phyloP scores from a whole-genome alignment of 306 rosid genomes.

The Amphicarpaea edgeworthii region DNA sequence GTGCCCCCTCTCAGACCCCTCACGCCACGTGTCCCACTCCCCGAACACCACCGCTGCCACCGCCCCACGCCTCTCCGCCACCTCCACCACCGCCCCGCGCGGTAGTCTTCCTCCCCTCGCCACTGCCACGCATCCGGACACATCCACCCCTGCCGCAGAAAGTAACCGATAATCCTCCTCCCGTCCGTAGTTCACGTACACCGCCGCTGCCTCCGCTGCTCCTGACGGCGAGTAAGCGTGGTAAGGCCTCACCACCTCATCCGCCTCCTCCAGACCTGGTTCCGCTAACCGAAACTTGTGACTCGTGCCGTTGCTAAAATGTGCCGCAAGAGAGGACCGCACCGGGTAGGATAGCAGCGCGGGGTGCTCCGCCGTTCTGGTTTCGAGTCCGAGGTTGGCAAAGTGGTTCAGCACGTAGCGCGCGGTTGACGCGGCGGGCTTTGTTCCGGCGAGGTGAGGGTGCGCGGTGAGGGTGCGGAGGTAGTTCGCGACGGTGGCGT shows the following conservation, averaged over 20 bases:
- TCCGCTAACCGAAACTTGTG: constrained; percentile 46
- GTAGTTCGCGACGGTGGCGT: constrained; percentile 62
- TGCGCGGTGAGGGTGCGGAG: constrained; percentile 67
- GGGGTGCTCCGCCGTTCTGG: constrained; percentile 47
- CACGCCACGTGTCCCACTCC: constrained; percentile 50
- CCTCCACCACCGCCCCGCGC: constrained; percentile 56
- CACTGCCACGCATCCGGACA: constrained; percentile 62
- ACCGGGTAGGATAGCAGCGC: constrained; percentile 71
- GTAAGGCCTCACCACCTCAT: constrained; percentile 61
- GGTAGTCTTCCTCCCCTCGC: constrained; percentile 56
- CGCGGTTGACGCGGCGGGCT: constrained; percentile 47
- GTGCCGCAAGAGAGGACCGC: constrained; percentile 60
- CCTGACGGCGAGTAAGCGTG: constrained; percentile 86
- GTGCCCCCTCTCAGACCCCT: constrained; percentile 79
- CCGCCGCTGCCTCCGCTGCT: constrained; percentile 54
- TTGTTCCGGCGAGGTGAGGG: constrained; percentile 80
- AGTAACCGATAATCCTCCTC: constrained; percentile 58
- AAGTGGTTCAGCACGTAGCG: constrained; percentile 57
- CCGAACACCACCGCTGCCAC: constrained; percentile 59
- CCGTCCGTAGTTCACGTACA: constrained; percentile 65
- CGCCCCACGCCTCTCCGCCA: constrained; percentile 63
- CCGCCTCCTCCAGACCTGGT: no score
- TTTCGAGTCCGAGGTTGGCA: constrained; percentile 45
- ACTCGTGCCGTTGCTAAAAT: constrained; percentile 52
- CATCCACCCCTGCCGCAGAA: constrained; percentile 52